phyloP scores from a whole-genome alignment of 2,329 filamentous ascomycete species.

The Aspergillus eucalypticola region DNA sequence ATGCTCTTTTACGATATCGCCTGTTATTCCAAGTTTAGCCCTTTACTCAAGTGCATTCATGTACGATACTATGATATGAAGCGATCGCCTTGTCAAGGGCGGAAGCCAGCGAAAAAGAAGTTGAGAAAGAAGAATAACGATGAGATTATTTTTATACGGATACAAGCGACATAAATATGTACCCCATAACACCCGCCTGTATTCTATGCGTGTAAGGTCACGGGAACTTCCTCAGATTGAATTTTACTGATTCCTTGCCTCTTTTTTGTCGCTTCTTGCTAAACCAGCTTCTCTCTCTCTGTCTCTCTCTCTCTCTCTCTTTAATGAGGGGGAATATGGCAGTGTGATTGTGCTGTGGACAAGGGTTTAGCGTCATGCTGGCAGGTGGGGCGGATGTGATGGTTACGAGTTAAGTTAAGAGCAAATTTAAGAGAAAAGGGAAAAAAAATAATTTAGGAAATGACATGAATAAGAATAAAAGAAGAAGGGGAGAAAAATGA shows the following conservation, averaged over 20 bases:
- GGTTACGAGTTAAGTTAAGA: neutral
- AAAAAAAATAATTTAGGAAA: too few species aligned
- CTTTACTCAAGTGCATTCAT: neutral
- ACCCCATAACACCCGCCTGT: neutral
- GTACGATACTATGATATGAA: neutral
- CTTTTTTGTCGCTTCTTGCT: neutral
- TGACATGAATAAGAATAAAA: too few species aligned
- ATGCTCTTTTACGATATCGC: neutral
- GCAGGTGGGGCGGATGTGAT: slow-evolving; percentile 19
- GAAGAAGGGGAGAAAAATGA: neutral
- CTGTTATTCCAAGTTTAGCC: neutral
- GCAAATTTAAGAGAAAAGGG: neutral
- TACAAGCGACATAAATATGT: neutral
- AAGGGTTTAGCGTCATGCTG: slow-evolving; percentile 18
- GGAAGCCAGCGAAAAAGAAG: neutral
- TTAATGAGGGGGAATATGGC: neutral
- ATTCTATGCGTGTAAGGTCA: neutral
- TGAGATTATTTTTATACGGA: neutral
- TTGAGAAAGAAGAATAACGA: neutral
- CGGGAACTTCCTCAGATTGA: neutral
- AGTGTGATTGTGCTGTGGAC: slow-evolving; percentile 3
- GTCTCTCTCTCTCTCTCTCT: neutral
- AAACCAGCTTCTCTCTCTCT: too few species aligned
- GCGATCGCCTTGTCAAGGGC: neutral
- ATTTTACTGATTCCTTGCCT: neutral